These are phyloP conservation scores for Entomortierella parvispora DNA, from an alignment of 192 early-diverging fungal species.

Conservation along the genomic window DNA sequence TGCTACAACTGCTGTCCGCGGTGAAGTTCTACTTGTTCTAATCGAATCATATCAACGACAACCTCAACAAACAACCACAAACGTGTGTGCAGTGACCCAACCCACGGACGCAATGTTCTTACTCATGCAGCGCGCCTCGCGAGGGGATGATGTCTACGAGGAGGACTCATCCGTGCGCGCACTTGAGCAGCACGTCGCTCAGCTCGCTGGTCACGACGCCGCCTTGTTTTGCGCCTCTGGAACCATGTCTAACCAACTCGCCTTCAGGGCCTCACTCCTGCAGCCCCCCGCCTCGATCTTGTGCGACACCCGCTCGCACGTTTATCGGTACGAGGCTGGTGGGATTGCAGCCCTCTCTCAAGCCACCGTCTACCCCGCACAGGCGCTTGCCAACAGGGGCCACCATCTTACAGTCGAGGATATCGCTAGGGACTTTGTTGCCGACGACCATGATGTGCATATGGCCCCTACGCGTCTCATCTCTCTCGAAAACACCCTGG, in stretches of 20 bases:
- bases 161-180: conserved; percentile 77
- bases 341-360: conserved; percentile 82
- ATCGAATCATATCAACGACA: background rate
- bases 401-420: conserved; percentile 68
- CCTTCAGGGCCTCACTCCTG: conserved; percentile 76
- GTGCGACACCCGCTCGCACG: conserved; percentile 79
- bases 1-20: background rate
- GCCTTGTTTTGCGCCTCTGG: conserved; percentile 84
- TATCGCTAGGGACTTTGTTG: conserved; percentile 31
- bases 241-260: conserved; percentile 87
- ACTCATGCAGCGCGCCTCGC: conserved; percentile 62
- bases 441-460: conserved; percentile 46
- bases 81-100: conserved; percentile 52
- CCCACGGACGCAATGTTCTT: conserved; percentile 72
- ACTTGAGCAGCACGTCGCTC: conserved; percentile 73
- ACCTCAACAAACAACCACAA: no score
- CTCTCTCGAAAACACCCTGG: conserved; percentile 89
- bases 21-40: background rate
- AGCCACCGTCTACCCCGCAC: conserved; percentile 71
- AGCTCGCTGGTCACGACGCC: conserved; percentile 78
- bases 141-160: conserved; percentile 69
- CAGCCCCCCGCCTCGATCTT: conserved; percentile 84
- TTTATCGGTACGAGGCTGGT: conserved; percentile 81
- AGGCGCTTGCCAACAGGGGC: conserved; percentile 52
- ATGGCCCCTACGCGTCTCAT: conserved; percentile 85